Evolutionary conservation across 257 asterid species (phyloP), one percentile per base, ranked within the genome.

Genomic region (Solanum boliviense): DNA sequence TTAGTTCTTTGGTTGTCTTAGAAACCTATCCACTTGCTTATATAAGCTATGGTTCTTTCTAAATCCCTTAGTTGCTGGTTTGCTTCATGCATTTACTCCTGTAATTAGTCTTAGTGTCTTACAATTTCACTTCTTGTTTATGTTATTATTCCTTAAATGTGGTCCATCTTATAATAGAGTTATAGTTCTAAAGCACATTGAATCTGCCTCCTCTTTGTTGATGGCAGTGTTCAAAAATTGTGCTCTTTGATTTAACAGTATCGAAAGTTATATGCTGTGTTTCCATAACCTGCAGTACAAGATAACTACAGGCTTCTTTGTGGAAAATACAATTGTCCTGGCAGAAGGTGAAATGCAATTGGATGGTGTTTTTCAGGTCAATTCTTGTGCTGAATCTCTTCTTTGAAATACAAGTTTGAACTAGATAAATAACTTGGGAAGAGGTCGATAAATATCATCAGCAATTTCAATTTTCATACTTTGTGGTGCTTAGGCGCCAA

Each of bases 331-430:
- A 5, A 90, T 96, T 67, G 95, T 97, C 89, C 86, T 97, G 89
- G 99, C 99, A 90, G 99, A 96, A 94, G 99, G 99, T 21, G 98
- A 95, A 91, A 92, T 97, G 99, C 97, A 91, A 81, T 83, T 94
- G 92, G 92, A 93, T 90, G 98, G 98, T 86, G 91, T 94, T 84
- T 97, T 97, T 8, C 83, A 75, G 99, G 99, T 95, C 84, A 56
- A 89, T 82, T 48, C 31, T 48, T 48, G 44, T 85, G 32, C 86
- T 38, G 84, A 87, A 48, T 82, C 86, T 31, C 44, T 52, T 82
- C 44, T 29, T 52, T 82, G 31, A 48, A 27, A 20, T 82, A 16
- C 6, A 31, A 48, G 41, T 46, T 81, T 46, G 68, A 46, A 44
- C 11, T 81, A 15, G 67, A 81, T 46, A 81, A 27, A 46, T 5